Conservation (phyloP, 116 monocot species). For the Phalaenopsis hybrid region DNA sequence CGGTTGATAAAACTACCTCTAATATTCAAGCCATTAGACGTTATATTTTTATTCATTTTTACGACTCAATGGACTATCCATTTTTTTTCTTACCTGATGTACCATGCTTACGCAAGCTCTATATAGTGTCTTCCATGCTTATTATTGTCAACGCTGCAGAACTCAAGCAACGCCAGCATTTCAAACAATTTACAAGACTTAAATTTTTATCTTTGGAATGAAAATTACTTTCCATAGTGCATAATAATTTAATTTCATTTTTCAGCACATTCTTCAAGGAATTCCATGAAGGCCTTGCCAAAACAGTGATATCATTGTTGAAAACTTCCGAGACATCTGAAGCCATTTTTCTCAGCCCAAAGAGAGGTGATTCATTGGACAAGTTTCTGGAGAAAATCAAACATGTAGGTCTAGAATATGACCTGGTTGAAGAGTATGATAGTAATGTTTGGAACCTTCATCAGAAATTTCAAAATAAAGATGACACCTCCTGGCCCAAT, state of each 20-base stretch:
- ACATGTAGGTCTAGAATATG: conserved; percentile 45
- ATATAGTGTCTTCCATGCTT: no score
- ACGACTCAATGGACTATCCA: no score
- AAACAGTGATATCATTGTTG: conserved; percentile 48
- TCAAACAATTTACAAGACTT: no score
- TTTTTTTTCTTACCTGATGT: no score
- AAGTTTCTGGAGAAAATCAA: conserved; percentile 52
- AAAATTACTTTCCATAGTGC: background rate
- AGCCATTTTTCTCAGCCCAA: conserved; percentile 78
- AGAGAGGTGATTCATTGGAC: conserved; percentile 82
- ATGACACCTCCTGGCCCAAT: conserved; percentile 59
- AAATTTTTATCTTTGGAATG: background rate
- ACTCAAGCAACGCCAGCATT: no score
- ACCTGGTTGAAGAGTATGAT: conserved; percentile 77
- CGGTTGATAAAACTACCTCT: no score
- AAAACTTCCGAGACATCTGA: conserved; percentile 50
- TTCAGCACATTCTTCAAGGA: conserved; percentile 91
- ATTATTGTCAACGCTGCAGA: no score
- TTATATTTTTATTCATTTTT: no score
- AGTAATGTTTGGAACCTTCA: conserved; percentile 55
- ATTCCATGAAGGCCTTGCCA: conserved; percentile 69
- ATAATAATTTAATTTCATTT: conserved; percentile 5
- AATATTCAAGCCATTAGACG: no score
- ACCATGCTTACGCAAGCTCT: no score
- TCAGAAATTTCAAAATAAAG: conserved; percentile 42